Evolutionary conservation across 768 basidiomycete species (phyloP).

Genomic region (Lactifluus piperatus): DNA sequence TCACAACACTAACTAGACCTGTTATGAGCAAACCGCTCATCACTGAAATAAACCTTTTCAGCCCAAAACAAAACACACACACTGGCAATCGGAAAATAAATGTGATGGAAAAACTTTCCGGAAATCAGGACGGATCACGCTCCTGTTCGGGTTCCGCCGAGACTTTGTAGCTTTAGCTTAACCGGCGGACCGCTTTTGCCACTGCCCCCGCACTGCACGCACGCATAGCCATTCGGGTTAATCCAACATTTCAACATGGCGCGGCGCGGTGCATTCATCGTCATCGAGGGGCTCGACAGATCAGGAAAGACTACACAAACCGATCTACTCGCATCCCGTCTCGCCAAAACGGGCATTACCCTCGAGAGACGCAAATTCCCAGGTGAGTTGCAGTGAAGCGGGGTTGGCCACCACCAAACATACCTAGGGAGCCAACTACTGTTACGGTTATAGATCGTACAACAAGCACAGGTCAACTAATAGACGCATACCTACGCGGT

Average conservation of each 20-base stretch:
- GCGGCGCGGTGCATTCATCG: slow-evolving; percentile 78
- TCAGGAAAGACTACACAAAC: slow-evolving; percentile 94
- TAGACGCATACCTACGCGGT: slow-evolving; percentile 83
- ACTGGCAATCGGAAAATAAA: too few species aligned
- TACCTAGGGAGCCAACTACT: too few species aligned
- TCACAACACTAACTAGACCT: too few species aligned
- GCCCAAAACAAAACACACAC: too few species aligned
- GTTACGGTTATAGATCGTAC: slow-evolving; percentile 57
- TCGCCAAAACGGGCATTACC: slow-evolving; percentile 37
- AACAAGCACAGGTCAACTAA: slow-evolving; percentile 86
- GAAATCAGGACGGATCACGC: too few species aligned
- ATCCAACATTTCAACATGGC: neutral
- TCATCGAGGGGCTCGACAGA: slow-evolving; percentile 91
- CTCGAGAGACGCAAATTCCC: slow-evolving; percentile 80
- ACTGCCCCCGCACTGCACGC: too few species aligned
- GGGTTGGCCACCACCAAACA: too few species aligned
- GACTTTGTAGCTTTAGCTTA: too few species aligned
- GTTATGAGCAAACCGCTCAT: neutral
- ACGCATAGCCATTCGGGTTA: too few species aligned
- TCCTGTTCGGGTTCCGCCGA: too few species aligned
- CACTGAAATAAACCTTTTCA: neutral
- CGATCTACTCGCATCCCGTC: slow-evolving; percentile 43
- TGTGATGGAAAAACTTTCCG: too few species aligned
- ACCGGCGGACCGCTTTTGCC: too few species aligned
- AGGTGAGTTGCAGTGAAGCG: slow-evolving; percentile 40